Conservation (phyloP, 495 filamentous ascomycete genomes). For the Articulospora tetracladia region DNA sequence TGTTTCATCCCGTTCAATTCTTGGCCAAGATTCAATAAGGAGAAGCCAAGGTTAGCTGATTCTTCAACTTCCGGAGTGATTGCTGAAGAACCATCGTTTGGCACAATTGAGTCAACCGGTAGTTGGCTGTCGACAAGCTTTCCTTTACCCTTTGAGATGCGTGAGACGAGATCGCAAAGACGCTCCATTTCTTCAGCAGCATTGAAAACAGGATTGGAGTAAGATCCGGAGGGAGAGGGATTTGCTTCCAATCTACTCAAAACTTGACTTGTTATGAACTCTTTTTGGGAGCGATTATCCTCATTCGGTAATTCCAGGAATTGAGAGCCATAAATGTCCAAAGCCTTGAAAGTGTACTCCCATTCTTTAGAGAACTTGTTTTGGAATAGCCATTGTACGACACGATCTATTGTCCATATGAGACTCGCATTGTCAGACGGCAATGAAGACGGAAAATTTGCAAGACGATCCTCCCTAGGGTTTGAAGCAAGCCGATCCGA, state of each 20-base stretch:
- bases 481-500: no score
- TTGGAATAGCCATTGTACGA: not conserved
- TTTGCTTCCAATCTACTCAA: no score
- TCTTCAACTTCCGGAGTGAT: no score
- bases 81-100: no score
- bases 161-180: not conserved
- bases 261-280: no score
- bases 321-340: not conserved
- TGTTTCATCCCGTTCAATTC: not conserved
- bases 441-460: not conserved
- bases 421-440: not conserved
- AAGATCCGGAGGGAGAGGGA: no score
- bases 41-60: no score
- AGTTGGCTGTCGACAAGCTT: not conserved
- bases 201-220: no score
- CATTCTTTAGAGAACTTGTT: not conserved
- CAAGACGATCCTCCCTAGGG: no score
- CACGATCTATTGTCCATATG: not conserved
- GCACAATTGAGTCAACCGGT: not conserved
- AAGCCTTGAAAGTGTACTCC: not conserved
- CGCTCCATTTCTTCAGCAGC: not conserved
- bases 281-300: no score
- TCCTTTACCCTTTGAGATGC: not conserved
- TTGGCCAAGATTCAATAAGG: not conserved
- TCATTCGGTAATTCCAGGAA: not conserved